phyloP scores from a whole-genome alignment of 345 rosid species.

The Carallia brachiata region DNA sequence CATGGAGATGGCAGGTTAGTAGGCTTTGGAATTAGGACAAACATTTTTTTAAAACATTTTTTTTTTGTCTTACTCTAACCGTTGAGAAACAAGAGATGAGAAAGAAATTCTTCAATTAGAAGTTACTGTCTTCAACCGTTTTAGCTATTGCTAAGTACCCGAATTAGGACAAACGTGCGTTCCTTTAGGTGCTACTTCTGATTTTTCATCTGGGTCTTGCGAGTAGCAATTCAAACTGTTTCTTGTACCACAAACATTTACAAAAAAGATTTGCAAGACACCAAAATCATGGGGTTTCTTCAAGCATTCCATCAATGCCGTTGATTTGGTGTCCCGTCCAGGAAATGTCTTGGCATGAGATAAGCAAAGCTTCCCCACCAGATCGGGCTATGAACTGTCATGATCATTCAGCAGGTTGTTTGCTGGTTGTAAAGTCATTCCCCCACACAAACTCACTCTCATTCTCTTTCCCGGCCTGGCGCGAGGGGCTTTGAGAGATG shows the following conservation, averaged over 20 bases:
- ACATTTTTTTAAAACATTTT: too few species aligned
- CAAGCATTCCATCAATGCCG: constrained; percentile 1
- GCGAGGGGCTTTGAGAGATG: constrained; percentile 19
- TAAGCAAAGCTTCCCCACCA: constrained; percentile 5
- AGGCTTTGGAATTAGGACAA: background rate
- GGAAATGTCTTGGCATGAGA: background rate
- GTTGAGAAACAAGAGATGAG: too few species aligned
- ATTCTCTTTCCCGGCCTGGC: background rate
- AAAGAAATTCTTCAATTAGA: too few species aligned
- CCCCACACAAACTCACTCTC: background rate
- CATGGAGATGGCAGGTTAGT: constrained; percentile 94
- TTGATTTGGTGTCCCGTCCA: background rate
- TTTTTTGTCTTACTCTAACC: too few species aligned
- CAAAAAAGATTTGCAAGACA: constrained; percentile 10
- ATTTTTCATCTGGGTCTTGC: too few species aligned
- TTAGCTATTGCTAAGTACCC: too few species aligned
- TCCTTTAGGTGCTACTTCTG: background rate
- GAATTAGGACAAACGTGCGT: background rate
- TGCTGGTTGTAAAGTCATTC: constrained; percentile 11
- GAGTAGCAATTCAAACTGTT: too few species aligned
- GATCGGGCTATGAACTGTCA: constrained; percentile 24
- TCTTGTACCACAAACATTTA: background rate
- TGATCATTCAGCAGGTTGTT: constrained; percentile 22
- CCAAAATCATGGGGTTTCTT: background rate
- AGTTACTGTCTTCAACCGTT: too few species aligned